Percentiles rank a stretch among this genome's conserved stretches.
These are phyloP conservation scores for Talaromyces trachyspermus DNA, from an alignment of 495 filamentous ascomycete genomes.

Conservation along the genomic window DNA sequence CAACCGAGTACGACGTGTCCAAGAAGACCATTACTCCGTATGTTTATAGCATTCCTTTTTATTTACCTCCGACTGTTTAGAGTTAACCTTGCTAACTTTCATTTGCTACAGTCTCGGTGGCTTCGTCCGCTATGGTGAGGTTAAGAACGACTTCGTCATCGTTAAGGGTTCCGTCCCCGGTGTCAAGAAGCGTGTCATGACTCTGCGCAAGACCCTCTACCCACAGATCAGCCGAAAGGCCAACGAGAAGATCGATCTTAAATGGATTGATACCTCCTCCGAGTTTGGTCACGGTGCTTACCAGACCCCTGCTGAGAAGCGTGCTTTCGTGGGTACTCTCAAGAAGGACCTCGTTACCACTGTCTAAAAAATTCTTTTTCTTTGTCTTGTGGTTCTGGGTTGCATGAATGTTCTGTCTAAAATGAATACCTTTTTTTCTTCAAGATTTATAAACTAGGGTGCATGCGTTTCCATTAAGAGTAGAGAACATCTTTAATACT, in stretches of 20 bases:
- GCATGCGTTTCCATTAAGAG: neutral
- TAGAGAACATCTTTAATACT: neutral
- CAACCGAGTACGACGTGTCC: conserved; percentile 92
- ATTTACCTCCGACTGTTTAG: neutral
- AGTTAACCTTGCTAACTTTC: neutral
- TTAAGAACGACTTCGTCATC: conserved; percentile 99
- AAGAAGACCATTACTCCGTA: conserved; percentile 99
- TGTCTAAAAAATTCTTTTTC: conserved; percentile 51
- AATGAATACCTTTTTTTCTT: conserved; percentile 5
- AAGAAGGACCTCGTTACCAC: conserved; percentile 89
- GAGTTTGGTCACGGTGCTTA: conserved; percentile 99
- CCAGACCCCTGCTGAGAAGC: conserved; percentile 98
- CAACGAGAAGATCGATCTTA: conserved; percentile 98
- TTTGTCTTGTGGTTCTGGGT: conserved; percentile 37
- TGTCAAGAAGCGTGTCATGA: conserved; percentile 99
- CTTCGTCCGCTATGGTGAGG: conserved; percentile 97
- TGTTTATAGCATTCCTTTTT: conserved; percentile 36
- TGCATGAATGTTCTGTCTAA: conserved; percentile 9
- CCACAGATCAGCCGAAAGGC: conserved; percentile 89
- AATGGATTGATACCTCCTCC: conserved; percentile 99
- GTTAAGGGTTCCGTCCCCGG: conserved; percentile 96
- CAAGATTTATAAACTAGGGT: neutral
- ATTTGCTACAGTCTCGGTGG: conserved; percentile 71
- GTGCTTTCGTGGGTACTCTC: conserved; percentile 90
- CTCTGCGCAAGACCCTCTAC: conserved; percentile 98